Conservation (phyloP, 805 yeast genomes). For the Teunomyces lycoperdinae region DNA sequence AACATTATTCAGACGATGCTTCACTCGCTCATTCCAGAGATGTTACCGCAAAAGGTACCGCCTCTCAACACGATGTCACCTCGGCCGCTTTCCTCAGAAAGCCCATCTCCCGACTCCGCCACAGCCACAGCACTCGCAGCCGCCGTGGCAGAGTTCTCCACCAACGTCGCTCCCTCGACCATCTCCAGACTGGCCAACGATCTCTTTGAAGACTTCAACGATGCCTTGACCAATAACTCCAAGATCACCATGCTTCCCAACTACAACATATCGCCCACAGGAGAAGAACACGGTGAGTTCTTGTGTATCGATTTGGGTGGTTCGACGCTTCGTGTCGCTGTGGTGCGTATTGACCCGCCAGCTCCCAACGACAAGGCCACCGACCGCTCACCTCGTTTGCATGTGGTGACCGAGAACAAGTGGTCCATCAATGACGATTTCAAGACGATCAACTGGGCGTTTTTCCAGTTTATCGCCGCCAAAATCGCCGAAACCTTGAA, state of each 20-base stretch:
- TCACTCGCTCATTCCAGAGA: slow-evolving; percentile 3
- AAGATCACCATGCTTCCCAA: slow-evolving; percentile 40
- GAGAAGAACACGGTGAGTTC: slow-evolving; percentile 35
- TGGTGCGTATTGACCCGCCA: slow-evolving; percentile 26
- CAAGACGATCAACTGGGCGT: slow-evolving; percentile 39
- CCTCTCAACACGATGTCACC: background rate
- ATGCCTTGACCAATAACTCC: slow-evolving; percentile 25
- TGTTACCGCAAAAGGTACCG: background rate
- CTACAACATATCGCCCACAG: slow-evolving; percentile 36
- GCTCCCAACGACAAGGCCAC: background rate
- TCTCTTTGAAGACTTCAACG: slow-evolving; percentile 22
- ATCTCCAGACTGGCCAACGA: slow-evolving; percentile 9
- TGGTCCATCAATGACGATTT: slow-evolving; percentile 38
- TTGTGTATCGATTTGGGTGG: slow-evolving; percentile 59
- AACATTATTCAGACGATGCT: background rate
- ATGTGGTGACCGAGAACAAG: slow-evolving; percentile 27
- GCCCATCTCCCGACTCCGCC: slow-evolving; percentile 2
- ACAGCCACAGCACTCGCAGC: background rate
- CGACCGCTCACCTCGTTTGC: slow-evolving; percentile 22
- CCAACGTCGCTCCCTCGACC: slow-evolving; percentile 8
- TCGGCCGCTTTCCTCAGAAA: background rate
- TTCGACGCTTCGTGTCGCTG: slow-evolving; percentile 47
- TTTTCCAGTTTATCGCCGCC: slow-evolving; percentile 43
- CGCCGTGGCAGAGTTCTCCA: slow-evolving; percentile 7
- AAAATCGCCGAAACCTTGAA: slow-evolving; percentile 28